Base-by-base conservation (phyloP, 768 basidiomycete species). In the Lentinula detonsa region DNA sequence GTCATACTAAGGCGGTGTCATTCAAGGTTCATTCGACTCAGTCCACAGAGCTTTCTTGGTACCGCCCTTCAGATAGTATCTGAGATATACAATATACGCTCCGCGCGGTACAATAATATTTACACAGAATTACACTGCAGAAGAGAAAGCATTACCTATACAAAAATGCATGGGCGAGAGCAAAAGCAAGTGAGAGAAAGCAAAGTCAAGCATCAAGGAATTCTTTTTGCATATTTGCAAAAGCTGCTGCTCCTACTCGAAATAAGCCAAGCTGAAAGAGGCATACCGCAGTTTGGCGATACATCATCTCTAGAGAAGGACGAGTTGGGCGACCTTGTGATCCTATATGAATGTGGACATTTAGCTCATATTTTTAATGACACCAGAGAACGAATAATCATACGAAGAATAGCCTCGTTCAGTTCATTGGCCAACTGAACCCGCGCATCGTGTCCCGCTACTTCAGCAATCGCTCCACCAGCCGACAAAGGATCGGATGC, bases 341-440 rank as follows among this genome's bases (percentile, higher is more conserved):
- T 72, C 84, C 92, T 95, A 62, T 10, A 57, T 33, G 48, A 66
- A 62, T 40, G 60, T 49, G 51, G 53, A 13, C 31, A 61, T 33
- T 37, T 39, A 7, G 43, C 39, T 13, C 33, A 11, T 40, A 21
- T 40, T 21, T 46, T 55, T 3, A 28, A 16, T 16, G 3, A 57
- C 23, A 33, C 23, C 57, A 21, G 5, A 42, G 10, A 42, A 15
- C 37, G 37, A 13, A 23, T 39, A 52, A 49, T 74, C 86, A 65
- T 66, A 93, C 93, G 88, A 57, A 95, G 76, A 61, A 95, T 92
- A 43, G 86, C 90, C 70, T 85, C 81, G 66, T 95, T 94, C 42
- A 94, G 71, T 73, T 92, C 90, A 61, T 83, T 86, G 33, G 89
- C 88, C 59, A 94, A 78, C 39, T 78, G 71, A 57, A 83, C 76